Evolutionary conservation across 2,329 filamentous ascomycete genomes (phyloP).

Genomic region (Berkeleyomyces basicola): DNA sequence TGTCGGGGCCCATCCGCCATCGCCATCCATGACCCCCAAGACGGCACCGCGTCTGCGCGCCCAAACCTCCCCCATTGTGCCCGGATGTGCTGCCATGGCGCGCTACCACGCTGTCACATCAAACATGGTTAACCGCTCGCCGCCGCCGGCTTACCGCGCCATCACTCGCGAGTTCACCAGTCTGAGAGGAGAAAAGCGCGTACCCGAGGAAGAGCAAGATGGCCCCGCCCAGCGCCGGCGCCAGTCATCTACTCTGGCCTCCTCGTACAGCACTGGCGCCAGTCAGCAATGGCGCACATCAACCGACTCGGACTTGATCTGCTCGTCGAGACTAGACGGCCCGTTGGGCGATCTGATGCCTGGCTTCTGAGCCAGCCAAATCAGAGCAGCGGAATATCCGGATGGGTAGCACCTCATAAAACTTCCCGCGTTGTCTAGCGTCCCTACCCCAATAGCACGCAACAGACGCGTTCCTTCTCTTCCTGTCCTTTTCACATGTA

Average conservation of each 20-base stretch:
- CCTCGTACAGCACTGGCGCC: not conserved
- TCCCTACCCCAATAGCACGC: not conserved
- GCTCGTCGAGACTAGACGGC: constrained; percentile 6
- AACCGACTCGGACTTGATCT: not conserved
- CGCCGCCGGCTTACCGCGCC: constrained; percentile 3
- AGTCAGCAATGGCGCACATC: not conserved
- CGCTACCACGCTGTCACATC: constrained; percentile 5
- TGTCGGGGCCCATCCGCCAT: not conserved
- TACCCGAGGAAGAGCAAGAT: not conserved
- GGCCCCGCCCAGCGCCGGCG: not conserved
- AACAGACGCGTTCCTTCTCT: too few species aligned
- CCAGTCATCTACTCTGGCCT: not conserved
- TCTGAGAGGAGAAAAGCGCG: not conserved
- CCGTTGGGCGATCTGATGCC: constrained; percentile 12
- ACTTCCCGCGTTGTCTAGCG: too few species aligned
- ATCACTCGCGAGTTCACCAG: not conserved
- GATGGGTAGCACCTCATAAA: too few species aligned
- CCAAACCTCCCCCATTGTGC: not conserved
- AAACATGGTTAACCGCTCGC: constrained; percentile 1
- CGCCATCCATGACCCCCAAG: not conserved
- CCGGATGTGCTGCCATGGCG: not conserved
- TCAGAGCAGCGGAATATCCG: too few species aligned
- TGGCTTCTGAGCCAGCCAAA: not conserved
- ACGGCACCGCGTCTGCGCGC: not conserved
- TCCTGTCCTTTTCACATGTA: not conserved